phyloP scores from a whole-genome alignment of 495 filamentous ascomycete genomes.

The Talaromyces nanjingensis region DNA sequence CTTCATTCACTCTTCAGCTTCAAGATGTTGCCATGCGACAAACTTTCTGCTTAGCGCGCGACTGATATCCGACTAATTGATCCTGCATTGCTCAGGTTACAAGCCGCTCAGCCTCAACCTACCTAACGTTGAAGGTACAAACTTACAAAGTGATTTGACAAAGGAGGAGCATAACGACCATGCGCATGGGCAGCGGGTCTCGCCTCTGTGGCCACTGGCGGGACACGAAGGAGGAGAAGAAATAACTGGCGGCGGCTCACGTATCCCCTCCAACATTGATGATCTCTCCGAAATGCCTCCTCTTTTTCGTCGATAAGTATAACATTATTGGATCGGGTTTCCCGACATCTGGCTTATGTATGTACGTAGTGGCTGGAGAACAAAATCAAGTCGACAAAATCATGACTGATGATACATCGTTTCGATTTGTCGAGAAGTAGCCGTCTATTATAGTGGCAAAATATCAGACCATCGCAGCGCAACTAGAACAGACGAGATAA shows the following conservation, averaged over 20 bases:
- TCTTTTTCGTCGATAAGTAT: neutral
- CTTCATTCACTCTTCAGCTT: neutral
- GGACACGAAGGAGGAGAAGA: neutral
- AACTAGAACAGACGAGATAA: neutral
- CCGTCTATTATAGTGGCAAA: neutral
- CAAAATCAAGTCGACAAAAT: neutral
- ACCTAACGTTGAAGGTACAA: neutral
- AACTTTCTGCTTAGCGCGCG: neutral
- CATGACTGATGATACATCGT: neutral
- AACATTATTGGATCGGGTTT: neutral
- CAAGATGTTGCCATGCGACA: neutral
- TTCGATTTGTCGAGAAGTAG: neutral
- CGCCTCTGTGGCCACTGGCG: constrained; percentile 1
- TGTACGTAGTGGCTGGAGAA: neutral
- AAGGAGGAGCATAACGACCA: neutral
- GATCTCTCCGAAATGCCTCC: neutral
- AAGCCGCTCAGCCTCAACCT: neutral
- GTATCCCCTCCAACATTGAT: neutral
- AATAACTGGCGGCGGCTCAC: neutral
- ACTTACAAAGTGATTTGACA: neutral
- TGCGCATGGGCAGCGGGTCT: constrained; percentile 1
- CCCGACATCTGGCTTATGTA: neutral
- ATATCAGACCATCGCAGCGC: neutral
- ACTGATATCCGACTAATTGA: neutral
- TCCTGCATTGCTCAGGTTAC: neutral